Evolutionary conservation across 2,329 filamentous ascomycete genomes (phyloP).

Genomic region (Cercospora sojina): DNA sequence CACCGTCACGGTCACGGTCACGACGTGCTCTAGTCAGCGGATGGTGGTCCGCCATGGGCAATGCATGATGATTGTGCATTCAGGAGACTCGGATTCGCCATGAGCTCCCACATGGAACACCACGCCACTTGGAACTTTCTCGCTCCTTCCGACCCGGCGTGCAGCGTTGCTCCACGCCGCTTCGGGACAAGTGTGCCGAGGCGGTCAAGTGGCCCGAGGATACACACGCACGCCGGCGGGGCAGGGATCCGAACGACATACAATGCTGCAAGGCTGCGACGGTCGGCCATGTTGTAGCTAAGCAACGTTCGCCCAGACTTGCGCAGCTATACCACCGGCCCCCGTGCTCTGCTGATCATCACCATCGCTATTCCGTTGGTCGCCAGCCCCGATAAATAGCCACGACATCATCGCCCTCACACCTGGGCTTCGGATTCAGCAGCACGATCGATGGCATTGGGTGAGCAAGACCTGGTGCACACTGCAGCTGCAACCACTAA

Average conservation of each 20-base stretch:
- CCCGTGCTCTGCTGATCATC: background rate
- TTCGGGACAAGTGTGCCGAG: constrained; percentile 1
- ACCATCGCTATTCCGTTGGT: background rate
- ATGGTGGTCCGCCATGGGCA: background rate
- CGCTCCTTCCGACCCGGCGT: constrained; percentile 1
- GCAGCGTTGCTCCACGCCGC: background rate
- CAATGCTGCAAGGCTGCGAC: background rate
- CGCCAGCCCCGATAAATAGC: background rate
- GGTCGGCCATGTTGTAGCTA: background rate
- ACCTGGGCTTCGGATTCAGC: background rate
- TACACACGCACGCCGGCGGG: background rate
- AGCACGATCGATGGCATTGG: constrained; percentile 1
- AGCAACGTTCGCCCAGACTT: background rate
- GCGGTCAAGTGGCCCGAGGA: constrained; percentile 7
- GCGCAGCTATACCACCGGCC: background rate
- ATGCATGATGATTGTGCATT: background rate
- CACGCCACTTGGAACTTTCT: background rate
- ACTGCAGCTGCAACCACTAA: background rate
- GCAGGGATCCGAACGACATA: background rate
- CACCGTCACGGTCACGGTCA: background rate
- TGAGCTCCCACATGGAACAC: background rate
- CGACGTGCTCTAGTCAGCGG: background rate
- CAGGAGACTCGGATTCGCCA: background rate
- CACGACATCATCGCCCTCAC: background rate
- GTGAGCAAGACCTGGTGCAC: background rate